Base-by-base conservation (phyloP, 2,329 filamentous ascomycete species). In the Ambrosiella xylebori region DNA sequence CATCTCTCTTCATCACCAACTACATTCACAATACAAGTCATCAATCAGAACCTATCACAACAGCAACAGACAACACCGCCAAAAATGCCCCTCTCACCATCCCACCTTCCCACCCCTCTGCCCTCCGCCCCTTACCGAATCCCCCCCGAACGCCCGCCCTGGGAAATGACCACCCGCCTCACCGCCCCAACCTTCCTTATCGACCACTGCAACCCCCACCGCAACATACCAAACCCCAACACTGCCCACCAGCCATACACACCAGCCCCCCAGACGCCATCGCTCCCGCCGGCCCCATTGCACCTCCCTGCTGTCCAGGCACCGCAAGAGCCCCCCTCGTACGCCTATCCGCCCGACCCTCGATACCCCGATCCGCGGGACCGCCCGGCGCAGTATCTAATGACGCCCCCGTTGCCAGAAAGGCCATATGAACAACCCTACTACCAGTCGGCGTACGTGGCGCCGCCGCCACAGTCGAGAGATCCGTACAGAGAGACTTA, bases 161-260 rank as follows among this genome's bases (percentile, higher is more conserved):
- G 57, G 57, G 57, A 59, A 36, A 59, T 59, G 57, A 59, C 57
- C 12, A 59, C 51, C 19, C 44, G 44, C n/a, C 57, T 59, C 1
- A 52, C 54, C 15, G 41, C 54, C 15, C 51, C 38, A 12, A 37
- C 54, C 3, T 59, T 59, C 49, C 57, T 59, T 13, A 59, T 59
- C 35, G 57, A 59, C 8, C 57, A 59, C 15, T 59, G 57, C 44
- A 54, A 51, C 41, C 57, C 50, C 12, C 57, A 52, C 11, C 41
- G 44, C n/a, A 13, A 13, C 9, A 2, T 27, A 27, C 45, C n/a
- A 19, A 11, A 15, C n/a, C n/a, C 15, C n/a, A 8, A 27, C 45
- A 5, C 12, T 40, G 11, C 11, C n/a, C 17, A 27, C 51, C 36
- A 15, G 12, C 50, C 9, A 35, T 38, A 17, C 12, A 27, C 47